Evolutionary conservation across 441 rosid genomes (phyloP), one percentile per base, ranked within the genome.

Genomic region (Syzygium malaccense): DNA sequence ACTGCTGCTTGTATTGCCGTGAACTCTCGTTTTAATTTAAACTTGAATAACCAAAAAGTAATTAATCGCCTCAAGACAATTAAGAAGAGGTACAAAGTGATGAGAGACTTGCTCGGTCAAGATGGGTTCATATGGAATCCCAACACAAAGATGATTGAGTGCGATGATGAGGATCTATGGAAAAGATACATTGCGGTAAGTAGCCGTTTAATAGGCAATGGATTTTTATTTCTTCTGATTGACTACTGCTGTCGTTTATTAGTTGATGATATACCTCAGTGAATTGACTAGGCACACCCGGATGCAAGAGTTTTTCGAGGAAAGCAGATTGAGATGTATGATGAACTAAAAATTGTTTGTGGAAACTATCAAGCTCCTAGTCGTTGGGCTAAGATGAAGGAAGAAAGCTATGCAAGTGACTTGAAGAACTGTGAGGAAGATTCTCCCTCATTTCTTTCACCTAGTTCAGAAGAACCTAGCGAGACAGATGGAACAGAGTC

Each of bases 401-500:
- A 92, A 49, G 95, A 93, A 91, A 91, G 88, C 91, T 92, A 92
- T 89, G 89, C 87, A 12, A 90, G 92, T 51, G 92, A 91, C 87
- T 48, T 89, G 37, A 94, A 90, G 90, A 91, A 90, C 89, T 95
- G 92, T 86, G 98, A 95, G 91, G 98, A 95, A 89, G 95, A 94
- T 91, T 95, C 98, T 89, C 93, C 93, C 88, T 96, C 98, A 30
- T 93, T 93, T 85, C 90, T 91, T 51, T 93, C 94, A 14, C 93
- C 90, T 85, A 96, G 95, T 92, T 95, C 96, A 25, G 96, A 94
- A 91, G 95, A 94, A 32, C 89, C 45, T 9, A 94, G 96, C 18
- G 96, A 95, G 89, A 94, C 97, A 85, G 99, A 96, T 91, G 99
- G 97, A 91, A 95, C 98, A 56, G 96, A 95, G 88, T 96, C 99